Base-by-base conservation (phyloP, 805 yeast genomes). In the Saccharomyces jurei region DNA sequence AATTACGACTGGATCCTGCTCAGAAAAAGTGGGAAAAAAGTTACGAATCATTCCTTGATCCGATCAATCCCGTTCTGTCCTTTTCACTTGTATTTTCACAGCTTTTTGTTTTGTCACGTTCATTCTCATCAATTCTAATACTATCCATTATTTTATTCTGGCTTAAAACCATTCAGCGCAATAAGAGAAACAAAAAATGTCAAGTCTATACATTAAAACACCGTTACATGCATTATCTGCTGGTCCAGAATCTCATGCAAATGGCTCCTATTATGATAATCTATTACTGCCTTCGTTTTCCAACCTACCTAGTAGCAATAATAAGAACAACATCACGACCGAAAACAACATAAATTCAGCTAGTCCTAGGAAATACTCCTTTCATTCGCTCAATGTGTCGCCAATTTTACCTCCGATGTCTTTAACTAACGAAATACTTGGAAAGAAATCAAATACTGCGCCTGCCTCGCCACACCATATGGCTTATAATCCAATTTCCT, bases 391-490 rank as follows among this genome's bases (percentile, higher is more conserved):
- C 44, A 36, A 36, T 17, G 44, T 36, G 25, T 36, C 44, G 4
- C 44, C 44, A 17, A 36, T 36, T 36, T 11, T 36, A n/a, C 49
- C 29, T 17, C 29, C 52, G 21, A 21, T 50, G 27, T 28, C 50
- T 11, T 27, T 50, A 17, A 14, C 50, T 44, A 28, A 26, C 25
- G 36, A 29, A 21, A 26, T 53, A 25, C 22, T 51, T 9, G 26
- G 58, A n/a, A 58, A 58, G 36, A 64, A 64, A 52, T 60, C 67
- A 32, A 60, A 56, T 26, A 67, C 72, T 10, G 72, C 70, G 2
- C 72, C 72, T 22, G 66, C 69, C 6, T 67, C 71, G 8, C 68
- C 71, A 22, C 54, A 56, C 32, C 55, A 55, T 21, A 48, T 30
- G 25, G n/a, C 22, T 41, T 52, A 50, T 36, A 48, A 44, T 11